Percentiles rank a stretch among this genome's conserved stretches.
Conservation (phyloP, 768 basidiomycete species). For the Gymnopilus dilepis region DNA sequence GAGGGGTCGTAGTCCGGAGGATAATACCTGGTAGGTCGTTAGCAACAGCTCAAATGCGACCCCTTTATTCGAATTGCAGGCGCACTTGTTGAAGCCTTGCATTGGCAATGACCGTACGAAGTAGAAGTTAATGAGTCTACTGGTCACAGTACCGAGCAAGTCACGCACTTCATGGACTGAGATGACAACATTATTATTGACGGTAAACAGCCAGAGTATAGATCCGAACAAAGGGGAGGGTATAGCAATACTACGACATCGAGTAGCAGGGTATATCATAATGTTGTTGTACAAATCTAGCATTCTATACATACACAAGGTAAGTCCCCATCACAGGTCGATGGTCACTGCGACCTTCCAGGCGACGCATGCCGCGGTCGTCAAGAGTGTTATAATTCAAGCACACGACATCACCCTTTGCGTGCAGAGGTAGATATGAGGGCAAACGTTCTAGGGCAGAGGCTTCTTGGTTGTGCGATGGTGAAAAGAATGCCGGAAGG, state of each 20-base stretch:
- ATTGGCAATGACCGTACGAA: conserved; percentile 29
- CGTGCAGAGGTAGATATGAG: conserved; percentile 34
- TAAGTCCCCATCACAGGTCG: conserved; percentile 85
- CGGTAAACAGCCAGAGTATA: too few species aligned
- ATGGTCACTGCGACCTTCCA: conserved; percentile 85
- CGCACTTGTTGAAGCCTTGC: conserved; percentile 56
- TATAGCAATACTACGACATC: neutral
- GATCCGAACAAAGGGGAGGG: neutral
- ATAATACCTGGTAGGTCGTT: conserved; percentile 43
- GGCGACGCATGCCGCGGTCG: conserved; percentile 72
- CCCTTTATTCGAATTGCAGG: neutral
- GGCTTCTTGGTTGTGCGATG: conserved; percentile 28
- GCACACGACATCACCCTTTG: conserved; percentile 75
- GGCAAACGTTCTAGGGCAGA: conserved; percentile 8
- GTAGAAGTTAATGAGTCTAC: neutral
- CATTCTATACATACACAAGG: conserved; percentile 60
- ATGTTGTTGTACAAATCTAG: neutral
- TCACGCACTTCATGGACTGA: neutral
- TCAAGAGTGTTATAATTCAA: conserved; percentile 75
- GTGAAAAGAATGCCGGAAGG: conserved; percentile 53
- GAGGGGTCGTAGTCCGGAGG: conserved; percentile 57
- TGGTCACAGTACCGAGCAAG: conserved; percentile 10
- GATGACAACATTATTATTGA: too few species aligned
- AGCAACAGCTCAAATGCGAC: neutral
- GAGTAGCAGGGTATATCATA: conserved; percentile 1